Conservation (phyloP, 164 flowering plant species). For the Litsea cubeba region DNA sequence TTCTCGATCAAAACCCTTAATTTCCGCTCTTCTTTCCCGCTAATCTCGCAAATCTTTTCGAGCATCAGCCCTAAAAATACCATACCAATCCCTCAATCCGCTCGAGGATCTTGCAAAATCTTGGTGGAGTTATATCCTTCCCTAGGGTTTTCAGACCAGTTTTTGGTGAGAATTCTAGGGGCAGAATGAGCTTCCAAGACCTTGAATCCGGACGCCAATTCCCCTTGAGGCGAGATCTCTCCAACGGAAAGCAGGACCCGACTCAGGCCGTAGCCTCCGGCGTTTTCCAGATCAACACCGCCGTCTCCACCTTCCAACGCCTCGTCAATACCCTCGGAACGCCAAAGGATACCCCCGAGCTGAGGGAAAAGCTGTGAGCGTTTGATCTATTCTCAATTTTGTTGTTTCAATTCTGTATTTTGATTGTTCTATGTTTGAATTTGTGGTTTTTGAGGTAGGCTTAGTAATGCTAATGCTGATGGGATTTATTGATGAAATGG, state of each 20-base stretch:
- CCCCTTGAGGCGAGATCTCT: slow-evolving; percentile 17
- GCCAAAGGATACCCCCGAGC: slow-evolving; percentile 58
- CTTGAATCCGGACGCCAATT: slow-evolving; percentile 43
- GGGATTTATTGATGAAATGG: too few species aligned
- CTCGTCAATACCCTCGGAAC: slow-evolving; percentile 65
- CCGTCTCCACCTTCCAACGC: slow-evolving; percentile 51
- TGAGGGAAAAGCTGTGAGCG: slow-evolving; percentile 53
- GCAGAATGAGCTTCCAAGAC: slow-evolving; percentile 58
- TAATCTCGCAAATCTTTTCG: too few species aligned
- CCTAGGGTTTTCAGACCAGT: slow-evolving; percentile 13
- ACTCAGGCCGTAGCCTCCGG: slow-evolving; percentile 59
- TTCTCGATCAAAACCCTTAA: too few species aligned
- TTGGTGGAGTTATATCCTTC: neutral
- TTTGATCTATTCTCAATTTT: neutral
- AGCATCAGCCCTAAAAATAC: too few species aligned
- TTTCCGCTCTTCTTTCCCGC: too few species aligned
- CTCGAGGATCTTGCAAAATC: too few species aligned
- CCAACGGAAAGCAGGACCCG: slow-evolving; percentile 33
- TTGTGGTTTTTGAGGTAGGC: neutral
- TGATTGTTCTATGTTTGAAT: neutral
- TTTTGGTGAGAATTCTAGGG: slow-evolving; percentile 15
- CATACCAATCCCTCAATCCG: too few species aligned
- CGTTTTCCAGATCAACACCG: slow-evolving; percentile 58
- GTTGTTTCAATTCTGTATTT: slow-evolving; percentile 7
- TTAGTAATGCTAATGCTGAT: neutral